Evolutionary conservation across 208 protist species (phyloP).

Genomic region (Hexamita inflata): DNA sequence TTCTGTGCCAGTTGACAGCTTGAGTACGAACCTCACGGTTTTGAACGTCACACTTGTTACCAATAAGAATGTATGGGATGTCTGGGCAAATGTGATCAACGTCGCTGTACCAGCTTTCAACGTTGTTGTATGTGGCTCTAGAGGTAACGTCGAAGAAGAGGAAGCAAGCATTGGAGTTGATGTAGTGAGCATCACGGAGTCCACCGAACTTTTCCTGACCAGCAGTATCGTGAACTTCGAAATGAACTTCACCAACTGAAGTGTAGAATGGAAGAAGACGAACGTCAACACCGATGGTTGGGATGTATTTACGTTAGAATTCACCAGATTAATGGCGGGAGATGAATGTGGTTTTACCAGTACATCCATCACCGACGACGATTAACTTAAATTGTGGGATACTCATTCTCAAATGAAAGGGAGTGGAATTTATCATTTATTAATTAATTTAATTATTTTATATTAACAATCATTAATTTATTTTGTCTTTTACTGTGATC

Average conservation of each 20-base stretch:
- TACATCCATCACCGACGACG: slow-evolving; percentile 96
- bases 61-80: slow-evolving; percentile 97
- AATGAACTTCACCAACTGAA: slow-evolving; percentile 81
- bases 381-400: slow-evolving; percentile 98
- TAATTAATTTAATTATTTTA: too few relatives aligned
- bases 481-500: too few relatives aligned
- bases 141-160: slow-evolving; percentile 99
- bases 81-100: slow-evolving; percentile 88
- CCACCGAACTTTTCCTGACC: slow-evolving; percentile 73
- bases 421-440: too few relatives aligned
- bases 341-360: slow-evolving; percentile 96
- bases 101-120: slow-evolving; percentile 98
- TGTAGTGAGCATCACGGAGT: slow-evolving; percentile 98
- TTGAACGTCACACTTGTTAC: slow-evolving; percentile 99
- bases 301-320: slow-evolving; percentile 83
- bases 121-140: slow-evolving; percentile 98
- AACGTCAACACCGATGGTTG: slow-evolving; percentile 84
- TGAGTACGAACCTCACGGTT: slow-evolving; percentile 97
- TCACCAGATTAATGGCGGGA: slow-evolving; percentile 97
- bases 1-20: slow-evolving; percentile 98
- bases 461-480: too few relatives aligned
- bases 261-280: slow-evolving; percentile 93
- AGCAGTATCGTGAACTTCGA: slow-evolving; percentile 91
- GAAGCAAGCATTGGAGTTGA: slow-evolving; percentile 67
- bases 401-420: too few relatives aligned